These are phyloP conservation scores for Diophrys appendiculata DNA, from an alignment of 73 alveolate genomes.

Conservation along the genomic window DNA sequence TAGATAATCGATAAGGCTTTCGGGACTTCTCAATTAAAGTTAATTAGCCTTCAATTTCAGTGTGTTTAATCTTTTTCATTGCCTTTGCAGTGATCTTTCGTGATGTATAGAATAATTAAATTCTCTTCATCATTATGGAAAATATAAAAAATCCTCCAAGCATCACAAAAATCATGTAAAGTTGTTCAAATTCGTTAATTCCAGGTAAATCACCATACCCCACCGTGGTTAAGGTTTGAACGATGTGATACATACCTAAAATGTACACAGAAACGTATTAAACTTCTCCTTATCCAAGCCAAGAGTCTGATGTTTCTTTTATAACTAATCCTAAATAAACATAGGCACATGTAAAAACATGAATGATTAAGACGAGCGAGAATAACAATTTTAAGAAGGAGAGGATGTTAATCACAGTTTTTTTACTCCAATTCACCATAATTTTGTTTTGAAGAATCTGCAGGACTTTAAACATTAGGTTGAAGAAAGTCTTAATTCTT, in stretches of 20 bases:
- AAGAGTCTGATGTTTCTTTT: too few species aligned
- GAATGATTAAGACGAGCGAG: not conserved
- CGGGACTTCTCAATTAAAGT: too few species aligned
- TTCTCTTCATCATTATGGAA: not conserved
- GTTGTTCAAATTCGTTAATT: not conserved
- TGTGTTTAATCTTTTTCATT: too few species aligned
- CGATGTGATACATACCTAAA: not conserved
- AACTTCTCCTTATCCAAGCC: too few species aligned
- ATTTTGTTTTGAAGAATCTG: not conserved
- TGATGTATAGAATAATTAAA: not conserved
- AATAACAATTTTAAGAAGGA: not conserved
- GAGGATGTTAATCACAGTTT: not conserved
- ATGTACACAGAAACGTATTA: not conserved
- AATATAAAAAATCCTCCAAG: not conserved
- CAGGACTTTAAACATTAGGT: not conserved
- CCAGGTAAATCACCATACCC: not conserved
- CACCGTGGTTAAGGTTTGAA: not conserved
- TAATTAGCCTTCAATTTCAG: too few species aligned
- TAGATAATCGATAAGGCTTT: too few species aligned
- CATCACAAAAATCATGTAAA: not conserved
- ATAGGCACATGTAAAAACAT: not conserved
- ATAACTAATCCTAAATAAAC: not conserved
- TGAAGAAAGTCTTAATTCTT: not conserved
- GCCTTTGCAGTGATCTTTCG: too few species aligned
- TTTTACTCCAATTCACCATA: not conserved